phyloP scores from a whole-genome alignment of 2,329 filamentous ascomycete species.

The Anthostomella pinea region DNA sequence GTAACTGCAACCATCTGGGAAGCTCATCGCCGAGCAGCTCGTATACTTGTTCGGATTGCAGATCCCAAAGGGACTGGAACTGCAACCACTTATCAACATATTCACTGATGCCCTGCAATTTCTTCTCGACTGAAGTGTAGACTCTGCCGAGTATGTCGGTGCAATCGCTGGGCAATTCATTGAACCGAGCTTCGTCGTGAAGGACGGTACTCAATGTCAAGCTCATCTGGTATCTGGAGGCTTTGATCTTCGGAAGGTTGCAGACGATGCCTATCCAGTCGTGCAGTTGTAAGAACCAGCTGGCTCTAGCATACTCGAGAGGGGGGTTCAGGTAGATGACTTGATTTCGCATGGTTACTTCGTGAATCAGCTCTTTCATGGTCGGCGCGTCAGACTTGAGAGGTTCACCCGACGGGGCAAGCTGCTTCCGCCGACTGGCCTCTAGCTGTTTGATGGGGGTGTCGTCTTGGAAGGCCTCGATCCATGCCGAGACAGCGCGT shows the following conservation, averaged over 20 bases:
- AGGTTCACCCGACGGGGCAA: conserved; percentile 42
- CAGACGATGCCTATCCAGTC: conserved; percentile 92
- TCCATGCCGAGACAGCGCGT: conserved; percentile 82
- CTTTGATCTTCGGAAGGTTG: conserved; percentile 90
- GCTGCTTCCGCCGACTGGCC: conserved; percentile 51
- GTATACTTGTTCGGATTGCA: conserved; percentile 94
- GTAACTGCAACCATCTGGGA: conserved; percentile 85
- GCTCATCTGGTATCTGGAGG: conserved; percentile 89
- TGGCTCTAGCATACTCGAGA: conserved; percentile 84
- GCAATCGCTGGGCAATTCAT: conserved; percentile 80
- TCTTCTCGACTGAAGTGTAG: conserved; percentile 79
- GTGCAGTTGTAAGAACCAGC: conserved; percentile 90
- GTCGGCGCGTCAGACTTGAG: conserved; percentile 54
- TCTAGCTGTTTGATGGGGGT: conserved; percentile 40
- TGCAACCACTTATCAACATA: conserved; percentile 99
- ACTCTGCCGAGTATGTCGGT: conserved; percentile 75
- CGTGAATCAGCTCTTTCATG: conserved; percentile 75
- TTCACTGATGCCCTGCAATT: conserved; percentile 71
- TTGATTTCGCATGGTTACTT: conserved; percentile 97
- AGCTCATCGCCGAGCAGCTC: conserved; percentile 88
- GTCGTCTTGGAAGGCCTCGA: conserved; percentile 73
- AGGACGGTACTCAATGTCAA: conserved; percentile 57
- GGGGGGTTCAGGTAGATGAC: conserved; percentile 96
- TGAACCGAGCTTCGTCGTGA: conserved; percentile 71
- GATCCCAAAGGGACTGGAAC: conserved; percentile 97